A percentile compares a stretch with the other conserved stretches of the same genome.
Evolutionary conservation across 495 filamentous ascomycete species (phyloP).

Genomic region (Cenococcum geophilum): DNA sequence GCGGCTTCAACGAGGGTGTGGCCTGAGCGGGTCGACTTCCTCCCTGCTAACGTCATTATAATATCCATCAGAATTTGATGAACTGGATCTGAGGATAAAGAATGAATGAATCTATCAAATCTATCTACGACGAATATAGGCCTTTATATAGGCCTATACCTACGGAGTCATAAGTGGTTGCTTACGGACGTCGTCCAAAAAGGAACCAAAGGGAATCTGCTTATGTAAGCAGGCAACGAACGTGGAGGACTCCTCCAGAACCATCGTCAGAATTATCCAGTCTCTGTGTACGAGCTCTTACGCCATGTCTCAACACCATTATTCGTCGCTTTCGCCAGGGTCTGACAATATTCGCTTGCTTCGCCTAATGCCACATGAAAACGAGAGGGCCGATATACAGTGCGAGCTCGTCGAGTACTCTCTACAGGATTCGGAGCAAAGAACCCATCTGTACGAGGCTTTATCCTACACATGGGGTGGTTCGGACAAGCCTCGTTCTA

Average conservation of each 20-base stretch:
- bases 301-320: background rate
- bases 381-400: background rate
- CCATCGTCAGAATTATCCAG: background rate
- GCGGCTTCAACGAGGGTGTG: background rate
- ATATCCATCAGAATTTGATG: background rate
- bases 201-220: no score
- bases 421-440: background rate
- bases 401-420: background rate
- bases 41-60: background rate
- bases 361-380: constrained; percentile 4
- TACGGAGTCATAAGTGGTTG: no score
- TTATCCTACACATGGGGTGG: constrained; percentile 10
- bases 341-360: no score
- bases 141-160: no score
- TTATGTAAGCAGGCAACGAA: no score
- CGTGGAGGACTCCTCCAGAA: no score
- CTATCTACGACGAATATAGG: no score
- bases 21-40: background rate
- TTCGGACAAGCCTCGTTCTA: constrained; percentile 5
- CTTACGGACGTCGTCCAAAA: no score
- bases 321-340: background rate
- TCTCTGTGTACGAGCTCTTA: background rate
- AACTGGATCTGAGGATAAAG: no score
- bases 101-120: no score
- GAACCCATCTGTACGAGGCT: no score